Percentiles rank a stretch among this genome's conserved stretches.
phyloP scores from a whole-genome alignment of 1,139 yeast genomes.

The Fermentozyma sake region DNA sequence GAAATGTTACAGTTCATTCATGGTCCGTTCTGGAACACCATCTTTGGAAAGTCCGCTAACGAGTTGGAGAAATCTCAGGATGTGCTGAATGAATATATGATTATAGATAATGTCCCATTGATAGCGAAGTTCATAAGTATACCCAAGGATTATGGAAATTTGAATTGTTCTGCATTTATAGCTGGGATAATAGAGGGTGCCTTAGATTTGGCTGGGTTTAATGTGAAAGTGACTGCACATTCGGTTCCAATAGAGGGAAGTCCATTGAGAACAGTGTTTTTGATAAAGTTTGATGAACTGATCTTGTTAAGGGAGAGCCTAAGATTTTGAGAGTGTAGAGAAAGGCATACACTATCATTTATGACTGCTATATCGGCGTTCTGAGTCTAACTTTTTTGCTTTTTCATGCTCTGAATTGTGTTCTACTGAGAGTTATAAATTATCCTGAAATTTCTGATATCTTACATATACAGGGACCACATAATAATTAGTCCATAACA shows the following conservation, averaged over 20 bases:
- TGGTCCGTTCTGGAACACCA: slow-evolving; percentile 72
- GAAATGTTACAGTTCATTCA: slow-evolving; percentile 84
- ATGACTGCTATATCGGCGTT: too few relatives aligned
- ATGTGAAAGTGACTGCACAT: slow-evolving; percentile 86
- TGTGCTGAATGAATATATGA: slow-evolving; percentile 75
- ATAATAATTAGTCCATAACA: too few relatives aligned
- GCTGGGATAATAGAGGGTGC: slow-evolving; percentile 94
- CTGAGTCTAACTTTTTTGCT: too few relatives aligned
- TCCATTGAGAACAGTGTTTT: slow-evolving; percentile 76
- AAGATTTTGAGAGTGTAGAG: too few relatives aligned
- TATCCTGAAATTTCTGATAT: too few relatives aligned
- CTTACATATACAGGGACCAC: too few relatives aligned
- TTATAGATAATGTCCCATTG: slow-evolving; percentile 77
- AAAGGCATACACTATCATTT: too few relatives aligned
- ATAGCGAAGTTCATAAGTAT: slow-evolving; percentile 73
- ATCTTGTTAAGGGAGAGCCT: slow-evolving; percentile 53
- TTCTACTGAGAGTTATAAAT: too few relatives aligned
- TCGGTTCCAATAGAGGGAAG: slow-evolving; percentile 61
- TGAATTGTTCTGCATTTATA: slow-evolving; percentile 79
- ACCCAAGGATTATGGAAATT: slow-evolving; percentile 74
- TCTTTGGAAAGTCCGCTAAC: slow-evolving; percentile 83
- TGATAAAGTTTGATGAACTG: slow-evolving; percentile 67
- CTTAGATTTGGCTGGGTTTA: slow-evolving; percentile 73
- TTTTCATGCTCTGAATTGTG: too few relatives aligned
- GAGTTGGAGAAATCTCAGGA: slow-evolving; percentile 87